A percentile compares a stretch with the other conserved stretches of the same genome.
Conservation (phyloP, 1,284 basidiomycete genomes). For the Heliocybe sulcata region DNA sequence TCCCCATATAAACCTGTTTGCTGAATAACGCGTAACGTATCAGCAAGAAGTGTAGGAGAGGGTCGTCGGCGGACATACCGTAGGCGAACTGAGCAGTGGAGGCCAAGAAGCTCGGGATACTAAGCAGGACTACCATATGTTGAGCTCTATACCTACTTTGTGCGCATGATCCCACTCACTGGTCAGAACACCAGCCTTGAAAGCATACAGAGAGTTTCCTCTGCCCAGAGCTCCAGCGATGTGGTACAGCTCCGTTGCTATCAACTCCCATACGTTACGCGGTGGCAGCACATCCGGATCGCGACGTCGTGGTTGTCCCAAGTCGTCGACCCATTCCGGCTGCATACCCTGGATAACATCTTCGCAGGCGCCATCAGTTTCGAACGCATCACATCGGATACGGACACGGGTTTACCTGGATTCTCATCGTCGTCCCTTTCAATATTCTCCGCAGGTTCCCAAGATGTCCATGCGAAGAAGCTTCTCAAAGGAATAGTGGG, state of each 20-base stretch:
- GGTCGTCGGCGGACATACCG: constrained; percentile 28
- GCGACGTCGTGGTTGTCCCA: constrained; percentile 48
- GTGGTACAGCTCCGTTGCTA: constrained; percentile 40
- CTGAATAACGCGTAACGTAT: constrained; percentile 10
- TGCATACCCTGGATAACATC: constrained; percentile 58
- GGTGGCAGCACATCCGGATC: constrained; percentile 77
- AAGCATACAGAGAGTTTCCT: constrained; percentile 65
- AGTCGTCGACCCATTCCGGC: constrained; percentile 30
- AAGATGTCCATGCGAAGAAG: constrained; percentile 33
- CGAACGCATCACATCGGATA: neutral
- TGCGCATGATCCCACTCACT: constrained; percentile 24
- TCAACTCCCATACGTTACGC: constrained; percentile 42
- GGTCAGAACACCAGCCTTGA: constrained; percentile 74
- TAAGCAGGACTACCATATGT: constrained; percentile 39
- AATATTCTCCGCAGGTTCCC: constrained; percentile 37
- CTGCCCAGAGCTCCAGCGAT: constrained; percentile 30
- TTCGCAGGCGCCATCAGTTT: constrained; percentile 12
- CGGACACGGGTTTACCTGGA: constrained; percentile 26
- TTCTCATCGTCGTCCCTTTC: constrained; percentile 49
- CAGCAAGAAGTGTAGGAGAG: neutral
- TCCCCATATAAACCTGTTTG: constrained; percentile 28
- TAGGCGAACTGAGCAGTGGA: constrained; percentile 53
- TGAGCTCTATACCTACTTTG: neutral
- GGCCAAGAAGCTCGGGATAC: constrained; percentile 53
- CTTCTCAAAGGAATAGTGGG: constrained; percentile 41